Base-by-base conservation (phyloP, 2,329 filamentous ascomycete species). In the Emydomyces testavorans region DNA sequence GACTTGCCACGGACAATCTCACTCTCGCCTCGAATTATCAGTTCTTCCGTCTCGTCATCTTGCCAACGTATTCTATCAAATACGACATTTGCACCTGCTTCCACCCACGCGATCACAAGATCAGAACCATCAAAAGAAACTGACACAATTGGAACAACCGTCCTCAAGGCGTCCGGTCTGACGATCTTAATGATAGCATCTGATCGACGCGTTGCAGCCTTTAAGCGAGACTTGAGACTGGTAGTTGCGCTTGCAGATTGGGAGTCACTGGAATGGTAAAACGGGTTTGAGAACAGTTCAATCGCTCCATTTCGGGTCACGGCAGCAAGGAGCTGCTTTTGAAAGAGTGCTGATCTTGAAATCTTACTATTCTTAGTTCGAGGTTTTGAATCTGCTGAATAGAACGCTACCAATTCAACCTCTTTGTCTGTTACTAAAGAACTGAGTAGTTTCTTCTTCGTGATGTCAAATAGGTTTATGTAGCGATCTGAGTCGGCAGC, bases 231-330 rank as follows among this genome's bases (percentile, higher is more conserved):
- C 52, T 71, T 72, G 34, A 71, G 59, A 52, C 63, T 70, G 16
- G 63, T 56, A 10, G 62, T 56, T n/a, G 56, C 56, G 15, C 42
- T 16, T 51, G 51, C 26, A 7, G 46, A 55, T 29, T 58, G 58
- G 38, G 52, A 53, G 16, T 57, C 55, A 20, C 57, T 54, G 6
- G 60, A 51, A 36, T 65, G 63, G 11, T 64, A 56, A 48, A 73
- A 75, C 10, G 72, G 72, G 48, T 65, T 65, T n/a, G 63, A 60
- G 58, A 75, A 75, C 11, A 75, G 50, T 53, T 75, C 72, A 38
- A 74, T 65, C 11, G 64, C 60, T 40, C 72, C 72, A 53, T 73
- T 68, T 34, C 66, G 62, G 18, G 70, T 73, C 26, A 74, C 63
- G 16, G 62, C 70, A 23, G 66, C 67, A 32, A 75, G 63, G 6